Percentiles rank a stretch among this genome's conserved stretches.
phyloP scores from a whole-genome alignment of 805 yeast genomes.

The Wickerhamiella dianesei region DNA sequence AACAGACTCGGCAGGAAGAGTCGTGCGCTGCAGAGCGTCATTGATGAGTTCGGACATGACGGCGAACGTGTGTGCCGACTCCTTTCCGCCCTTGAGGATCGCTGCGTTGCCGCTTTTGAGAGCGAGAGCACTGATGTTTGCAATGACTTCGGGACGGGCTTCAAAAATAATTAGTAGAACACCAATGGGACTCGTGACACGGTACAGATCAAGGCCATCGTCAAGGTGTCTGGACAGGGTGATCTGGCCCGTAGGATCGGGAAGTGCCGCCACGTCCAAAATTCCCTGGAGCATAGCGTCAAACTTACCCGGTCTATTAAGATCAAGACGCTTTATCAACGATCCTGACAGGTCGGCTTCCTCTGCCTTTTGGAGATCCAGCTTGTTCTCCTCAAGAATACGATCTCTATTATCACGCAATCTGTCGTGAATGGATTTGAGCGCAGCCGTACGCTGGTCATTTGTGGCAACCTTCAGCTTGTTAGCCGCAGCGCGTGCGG shows the following conservation, averaged over 20 bases:
- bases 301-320: slow-evolving; percentile 68
- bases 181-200: slow-evolving; percentile 90
- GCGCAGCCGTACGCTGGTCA: slow-evolving; percentile 58
- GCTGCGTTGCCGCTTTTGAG: slow-evolving; percentile 96
- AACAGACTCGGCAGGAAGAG: slow-evolving; percentile 67
- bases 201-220: slow-evolving; percentile 69
- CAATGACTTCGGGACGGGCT: slow-evolving; percentile 95
- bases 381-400: slow-evolving; percentile 58
- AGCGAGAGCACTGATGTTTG: slow-evolving; percentile 90
- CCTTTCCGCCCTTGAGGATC: slow-evolving; percentile 94
- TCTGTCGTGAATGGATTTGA: slow-evolving; percentile 58
- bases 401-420: slow-evolving; percentile 43
- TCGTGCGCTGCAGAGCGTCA: slow-evolving; percentile 44
- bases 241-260: slow-evolving; percentile 86
- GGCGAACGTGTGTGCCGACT: slow-evolving; percentile 70
- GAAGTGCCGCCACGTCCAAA: slow-evolving; percentile 73
- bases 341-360: slow-evolving; percentile 51
- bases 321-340: slow-evolving; percentile 70
- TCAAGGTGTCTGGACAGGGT: slow-evolving; percentile 76
- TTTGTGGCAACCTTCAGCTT: slow-evolving; percentile 64
- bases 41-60: slow-evolving; percentile 65
- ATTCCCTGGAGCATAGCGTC: slow-evolving; percentile 93
- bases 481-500: slow-evolving; percentile 75
- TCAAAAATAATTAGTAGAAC: slow-evolving; percentile 87
- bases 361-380: slow-evolving; percentile 61